Conservation (phyloP, 306 rosid species). For the Castanospermum australe region DNA sequence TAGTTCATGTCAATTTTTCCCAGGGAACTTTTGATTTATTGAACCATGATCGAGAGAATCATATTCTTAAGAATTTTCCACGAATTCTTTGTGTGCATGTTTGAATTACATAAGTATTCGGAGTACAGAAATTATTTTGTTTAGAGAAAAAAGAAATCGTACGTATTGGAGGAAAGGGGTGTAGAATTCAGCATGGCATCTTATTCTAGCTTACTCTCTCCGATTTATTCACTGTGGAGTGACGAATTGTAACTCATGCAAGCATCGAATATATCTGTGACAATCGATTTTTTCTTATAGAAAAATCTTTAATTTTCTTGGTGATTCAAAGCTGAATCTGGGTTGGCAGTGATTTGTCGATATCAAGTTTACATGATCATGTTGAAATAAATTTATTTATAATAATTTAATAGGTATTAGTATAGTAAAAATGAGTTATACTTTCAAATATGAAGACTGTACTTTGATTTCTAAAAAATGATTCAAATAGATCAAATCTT, state of each 20-base stretch:
- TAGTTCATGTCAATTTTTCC: not conserved
- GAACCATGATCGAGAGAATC: constrained; percentile 42
- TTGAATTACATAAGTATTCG: not conserved
- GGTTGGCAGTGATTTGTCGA: not conserved
- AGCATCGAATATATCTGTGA: constrained; percentile 6
- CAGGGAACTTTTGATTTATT: constrained; percentile 6
- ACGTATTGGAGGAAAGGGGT: not conserved
- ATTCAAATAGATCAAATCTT: too few species aligned
- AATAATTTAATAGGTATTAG: too few species aligned
- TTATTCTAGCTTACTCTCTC: constrained; percentile 24
- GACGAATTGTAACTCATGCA: constrained; percentile 18
- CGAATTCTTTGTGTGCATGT: not conserved
- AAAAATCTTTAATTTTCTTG: not conserved
- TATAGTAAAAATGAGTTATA: too few species aligned
- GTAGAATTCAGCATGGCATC: constrained; percentile 33
- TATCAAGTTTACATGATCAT: not conserved
- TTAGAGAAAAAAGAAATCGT: not conserved
- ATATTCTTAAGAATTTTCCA: constrained; percentile 41
- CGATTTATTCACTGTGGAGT: not conserved
- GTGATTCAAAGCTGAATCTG: not conserved
- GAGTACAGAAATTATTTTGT: not conserved
- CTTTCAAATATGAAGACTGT: too few species aligned
- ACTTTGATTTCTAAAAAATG: too few species aligned
- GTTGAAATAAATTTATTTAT: not conserved
- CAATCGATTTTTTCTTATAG: constrained; percentile 16